Conservation (phyloP, 2,329 filamentous ascomycete genomes). For the Alternaria brassicae region DNA sequence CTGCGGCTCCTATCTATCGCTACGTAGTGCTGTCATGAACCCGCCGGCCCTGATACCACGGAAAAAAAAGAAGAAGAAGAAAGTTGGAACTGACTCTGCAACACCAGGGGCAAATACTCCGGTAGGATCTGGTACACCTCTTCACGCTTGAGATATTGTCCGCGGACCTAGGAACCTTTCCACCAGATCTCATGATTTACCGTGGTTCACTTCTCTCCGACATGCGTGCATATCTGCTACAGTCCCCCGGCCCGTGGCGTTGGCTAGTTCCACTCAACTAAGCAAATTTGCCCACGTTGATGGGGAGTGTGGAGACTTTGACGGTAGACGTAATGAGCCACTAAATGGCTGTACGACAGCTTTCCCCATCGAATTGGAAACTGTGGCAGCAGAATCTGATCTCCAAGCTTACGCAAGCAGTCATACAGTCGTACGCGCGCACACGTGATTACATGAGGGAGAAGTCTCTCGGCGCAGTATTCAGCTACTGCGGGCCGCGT, state of each 20-base stretch:
- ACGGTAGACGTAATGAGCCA: conserved; percentile 1
- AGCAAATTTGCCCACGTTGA: neutral
- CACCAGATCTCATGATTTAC: conserved; percentile 5
- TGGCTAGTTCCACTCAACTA: conserved; percentile 8
- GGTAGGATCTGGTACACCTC: conserved; percentile 42
- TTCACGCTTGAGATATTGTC: conserved; percentile 35
- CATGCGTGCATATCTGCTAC: conserved; percentile 15
- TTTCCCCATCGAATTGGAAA: neutral
- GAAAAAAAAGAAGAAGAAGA: conserved; percentile 52
- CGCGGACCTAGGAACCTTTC: neutral
- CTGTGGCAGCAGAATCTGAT: neutral
- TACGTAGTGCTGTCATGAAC: conserved; percentile 43
- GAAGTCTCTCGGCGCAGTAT: neutral
- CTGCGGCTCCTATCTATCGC: conserved; percentile 50
- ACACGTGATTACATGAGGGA: neutral
- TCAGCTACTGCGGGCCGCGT: neutral
- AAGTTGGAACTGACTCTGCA: conserved; percentile 40
- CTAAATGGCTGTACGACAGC: neutral
- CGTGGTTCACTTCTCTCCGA: conserved; percentile 1
- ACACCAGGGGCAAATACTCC: conserved; percentile 46
- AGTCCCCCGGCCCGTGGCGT: conserved; percentile 1
- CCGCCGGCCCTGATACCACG: conserved; percentile 47
- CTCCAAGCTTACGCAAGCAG: neutral
- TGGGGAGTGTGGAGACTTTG: conserved; percentile 6
- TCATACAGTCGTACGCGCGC: neutral